Evolutionary conservation across 2,329 filamentous ascomycete species (phyloP).

Genomic region (Mycosphaerelloides madeirae): DNA sequence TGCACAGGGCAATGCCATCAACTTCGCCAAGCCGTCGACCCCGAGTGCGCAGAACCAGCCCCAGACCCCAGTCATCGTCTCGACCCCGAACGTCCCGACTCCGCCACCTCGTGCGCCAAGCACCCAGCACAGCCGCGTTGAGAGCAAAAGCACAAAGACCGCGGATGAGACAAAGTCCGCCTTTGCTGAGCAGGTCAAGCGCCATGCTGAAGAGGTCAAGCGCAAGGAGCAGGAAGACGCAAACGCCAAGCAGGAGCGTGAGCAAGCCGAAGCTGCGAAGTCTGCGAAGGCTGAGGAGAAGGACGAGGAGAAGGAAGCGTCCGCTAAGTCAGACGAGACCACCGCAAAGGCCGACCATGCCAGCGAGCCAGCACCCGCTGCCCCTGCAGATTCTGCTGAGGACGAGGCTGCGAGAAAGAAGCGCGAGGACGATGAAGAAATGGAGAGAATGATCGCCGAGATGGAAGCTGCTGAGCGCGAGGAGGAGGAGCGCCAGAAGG

Average conservation of each 20-base stretch:
- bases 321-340: slow-evolving; percentile 33
- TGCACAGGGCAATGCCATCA: slow-evolving; percentile 69
- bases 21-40: slow-evolving; percentile 57
- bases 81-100: slow-evolving; percentile 68
- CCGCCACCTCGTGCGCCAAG: slow-evolving; percentile 68
- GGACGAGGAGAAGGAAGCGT: slow-evolving; percentile 18
- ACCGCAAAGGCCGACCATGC: slow-evolving; percentile 42
- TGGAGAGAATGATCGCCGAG: slow-evolving; percentile 61
- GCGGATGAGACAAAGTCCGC: slow-evolving; percentile 62
- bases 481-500: slow-evolving; percentile 45
- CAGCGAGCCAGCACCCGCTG: too few species aligned
- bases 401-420: slow-evolving; percentile 30
- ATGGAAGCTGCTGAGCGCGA: slow-evolving; percentile 36
- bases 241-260: slow-evolving; percentile 55
- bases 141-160: slow-evolving; percentile 69
- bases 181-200: slow-evolving; percentile 66
- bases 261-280: slow-evolving; percentile 45
- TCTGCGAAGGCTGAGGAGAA: slow-evolving; percentile 54
- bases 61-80: slow-evolving; percentile 61
- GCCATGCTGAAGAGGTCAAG: slow-evolving; percentile 40
- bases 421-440: slow-evolving; percentile 40
- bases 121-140: slow-evolving; percentile 62
- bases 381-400: slow-evolving; percentile 45
- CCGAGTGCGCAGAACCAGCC: slow-evolving; percentile 53
- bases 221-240: slow-evolving; percentile 41